Percentiles rank a stretch among this genome's conserved stretches.
Conservation (phyloP, 805 yeast species). For the Nakazawaea peltata region DNA sequence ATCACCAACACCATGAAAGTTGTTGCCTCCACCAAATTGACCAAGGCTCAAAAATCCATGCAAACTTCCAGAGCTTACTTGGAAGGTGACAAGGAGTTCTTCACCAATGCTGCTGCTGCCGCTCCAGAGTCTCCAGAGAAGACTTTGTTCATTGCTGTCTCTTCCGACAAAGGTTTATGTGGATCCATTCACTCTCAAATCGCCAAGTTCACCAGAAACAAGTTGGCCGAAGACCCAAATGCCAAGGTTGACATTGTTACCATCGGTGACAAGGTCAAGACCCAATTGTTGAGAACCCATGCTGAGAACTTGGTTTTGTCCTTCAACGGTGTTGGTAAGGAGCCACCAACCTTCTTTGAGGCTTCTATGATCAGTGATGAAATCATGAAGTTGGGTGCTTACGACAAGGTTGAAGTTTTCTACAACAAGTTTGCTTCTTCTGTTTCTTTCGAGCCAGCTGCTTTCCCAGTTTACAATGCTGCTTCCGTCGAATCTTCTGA, state of each 20-base stretch:
- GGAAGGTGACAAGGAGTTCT: constrained; percentile 72
- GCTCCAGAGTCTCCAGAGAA: constrained; percentile 35
- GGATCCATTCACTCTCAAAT: constrained; percentile 97
- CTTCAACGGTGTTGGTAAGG: constrained; percentile 91
- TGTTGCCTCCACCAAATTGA: constrained; percentile 95
- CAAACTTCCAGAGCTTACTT: constrained; percentile 78
- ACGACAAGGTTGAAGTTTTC: constrained; percentile 70
- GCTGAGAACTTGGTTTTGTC: constrained; percentile 61
- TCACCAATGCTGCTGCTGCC: constrained; percentile 72
- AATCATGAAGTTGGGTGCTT: constrained; percentile 59
- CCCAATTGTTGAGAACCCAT: constrained; percentile 81
- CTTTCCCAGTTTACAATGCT: constrained; percentile 58
- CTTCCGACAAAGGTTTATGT: constrained; percentile 98
- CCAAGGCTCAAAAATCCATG: constrained; percentile 95
- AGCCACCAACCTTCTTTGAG: constrained; percentile 90
- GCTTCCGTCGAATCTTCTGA: constrained; percentile 76
- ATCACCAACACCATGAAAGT: constrained; percentile 99
- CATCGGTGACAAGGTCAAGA: constrained; percentile 91
- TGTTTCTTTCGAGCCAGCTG: constrained; percentile 82
- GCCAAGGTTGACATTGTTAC: constrained; percentile 62
- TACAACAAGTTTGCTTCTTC: constrained; percentile 86
- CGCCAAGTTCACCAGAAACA: constrained; percentile 77
- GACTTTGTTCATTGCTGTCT: constrained; percentile 76
- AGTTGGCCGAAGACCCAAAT: constrained; percentile 52
- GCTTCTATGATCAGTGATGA: constrained; percentile 85